These are phyloP conservation scores for Talaromyces thailandensis DNA, from an alignment of 495 filamentous ascomycete genomes.

Conservation along the genomic window DNA sequence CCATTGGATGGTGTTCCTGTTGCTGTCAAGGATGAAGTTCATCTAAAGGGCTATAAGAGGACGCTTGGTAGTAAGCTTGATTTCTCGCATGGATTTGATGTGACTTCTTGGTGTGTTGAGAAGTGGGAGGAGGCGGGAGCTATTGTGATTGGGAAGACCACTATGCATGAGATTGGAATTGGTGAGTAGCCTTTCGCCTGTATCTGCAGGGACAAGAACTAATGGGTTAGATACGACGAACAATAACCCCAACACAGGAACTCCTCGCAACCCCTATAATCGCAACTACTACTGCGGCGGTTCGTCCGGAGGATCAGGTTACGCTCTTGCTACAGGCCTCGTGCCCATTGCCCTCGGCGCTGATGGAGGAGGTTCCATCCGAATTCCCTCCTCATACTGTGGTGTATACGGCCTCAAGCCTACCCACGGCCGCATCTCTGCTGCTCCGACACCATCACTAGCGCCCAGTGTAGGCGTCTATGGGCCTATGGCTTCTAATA, in stretches of 20 bases:
- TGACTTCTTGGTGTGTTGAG: slow-evolving; percentile 64
- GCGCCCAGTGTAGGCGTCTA: slow-evolving; percentile 56
- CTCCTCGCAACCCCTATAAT: slow-evolving; percentile 79
- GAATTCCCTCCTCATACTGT: slow-evolving; percentile 75
- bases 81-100: slow-evolving; percentile 38
- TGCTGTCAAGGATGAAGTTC: slow-evolving; percentile 76
- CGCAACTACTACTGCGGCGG: slow-evolving; percentile 76
- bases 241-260: slow-evolving; percentile 74
- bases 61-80: slow-evolving; percentile 52
- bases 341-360: slow-evolving; percentile 76
- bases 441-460: slow-evolving; percentile 48
- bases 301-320: slow-evolving; percentile 77
- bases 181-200: slow-evolving; percentile 27
- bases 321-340: slow-evolving; percentile 65
- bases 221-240: slow-evolving; percentile 58
- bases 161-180: slow-evolving; percentile 86
- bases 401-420: slow-evolving; percentile 86
- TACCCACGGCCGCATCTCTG: slow-evolving; percentile 65
- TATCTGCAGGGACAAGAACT: not conserved
- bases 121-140: slow-evolving; percentile 72
- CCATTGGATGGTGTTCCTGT: slow-evolving; percentile 79
- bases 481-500: slow-evolving; percentile 71
- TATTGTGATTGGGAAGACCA: slow-evolving; percentile 75
- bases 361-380: slow-evolving; percentile 80
- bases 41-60: slow-evolving; percentile 64